Evolutionary conservation across 371 early-diverging fungal species (phyloP).

Genomic region (Phascolomyces articulosus): DNA sequence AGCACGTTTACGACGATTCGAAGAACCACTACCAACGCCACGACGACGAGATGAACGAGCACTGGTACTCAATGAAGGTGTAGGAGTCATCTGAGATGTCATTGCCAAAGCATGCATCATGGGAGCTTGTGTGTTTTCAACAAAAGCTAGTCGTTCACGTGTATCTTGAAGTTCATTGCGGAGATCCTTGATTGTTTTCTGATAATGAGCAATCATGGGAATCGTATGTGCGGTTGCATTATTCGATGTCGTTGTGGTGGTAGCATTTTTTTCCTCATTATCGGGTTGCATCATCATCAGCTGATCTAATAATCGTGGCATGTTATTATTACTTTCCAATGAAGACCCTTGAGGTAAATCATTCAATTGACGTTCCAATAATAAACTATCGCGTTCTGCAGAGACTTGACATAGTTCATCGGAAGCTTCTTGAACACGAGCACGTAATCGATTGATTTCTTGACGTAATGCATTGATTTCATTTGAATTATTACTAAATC

Average conservation of each 20-base stretch:
- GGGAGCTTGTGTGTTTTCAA: constrained; percentile 24
- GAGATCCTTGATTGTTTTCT: constrained; percentile 51
- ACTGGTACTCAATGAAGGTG: constrained; percentile 5
- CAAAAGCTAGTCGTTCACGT: constrained; percentile 30
- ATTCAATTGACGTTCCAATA: constrained; percentile 52
- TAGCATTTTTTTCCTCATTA: no score
- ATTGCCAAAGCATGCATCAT: constrained; percentile 19
- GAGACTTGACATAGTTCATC: constrained; percentile 52
- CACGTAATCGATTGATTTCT: constrained; percentile 53
- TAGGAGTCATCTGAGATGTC: constrained; percentile 6
- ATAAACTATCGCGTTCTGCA: constrained; percentile 59
- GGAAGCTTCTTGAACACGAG: constrained; percentile 45
- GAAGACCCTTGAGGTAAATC: constrained; percentile 33
- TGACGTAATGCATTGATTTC: constrained; percentile 40
- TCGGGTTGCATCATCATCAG: constrained; percentile 3
- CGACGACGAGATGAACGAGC: constrained; percentile 11
- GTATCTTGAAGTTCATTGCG: constrained; percentile 49
- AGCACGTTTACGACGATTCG: background rate
- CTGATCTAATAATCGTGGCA: constrained; percentile 2
- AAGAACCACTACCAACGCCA: background rate
- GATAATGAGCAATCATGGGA: constrained; percentile 48
- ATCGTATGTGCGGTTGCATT: background rate
- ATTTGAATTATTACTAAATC: constrained; percentile 36
- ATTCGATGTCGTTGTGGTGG: background rate
- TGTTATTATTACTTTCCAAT: no score